Percentiles rank a stretch among this genome's conserved stretches.
These are phyloP conservation scores for Aspergillus funiculosus DNA, from an alignment of 495 filamentous ascomycete species.

Conservation along the genomic window DNA sequence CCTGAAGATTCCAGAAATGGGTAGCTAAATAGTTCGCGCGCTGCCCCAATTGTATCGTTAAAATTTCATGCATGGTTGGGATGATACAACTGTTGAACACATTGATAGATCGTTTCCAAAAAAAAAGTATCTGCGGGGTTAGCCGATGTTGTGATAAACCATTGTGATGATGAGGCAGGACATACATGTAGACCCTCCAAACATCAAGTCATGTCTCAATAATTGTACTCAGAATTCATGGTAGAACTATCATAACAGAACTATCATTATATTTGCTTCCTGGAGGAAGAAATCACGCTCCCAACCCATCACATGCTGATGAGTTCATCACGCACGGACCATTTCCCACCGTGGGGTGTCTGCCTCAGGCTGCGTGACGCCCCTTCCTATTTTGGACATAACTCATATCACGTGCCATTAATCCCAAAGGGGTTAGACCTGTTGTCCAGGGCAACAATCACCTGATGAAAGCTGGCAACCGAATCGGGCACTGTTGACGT, in stretches of 20 bases:
- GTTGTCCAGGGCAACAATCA: slow-evolving; percentile 39
- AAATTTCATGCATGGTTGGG: slow-evolving; percentile 80
- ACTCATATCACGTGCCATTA: background rate
- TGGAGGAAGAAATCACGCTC: too few species aligned
- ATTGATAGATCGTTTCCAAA: background rate
- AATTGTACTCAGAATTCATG: background rate
- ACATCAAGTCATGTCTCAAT: background rate
- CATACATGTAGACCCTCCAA: slow-evolving; percentile 4
- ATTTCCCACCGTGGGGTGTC: too few species aligned
- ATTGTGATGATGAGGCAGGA: background rate
- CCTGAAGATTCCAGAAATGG: slow-evolving; percentile 97
- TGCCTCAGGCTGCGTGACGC: background rate
- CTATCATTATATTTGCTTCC: too few species aligned
- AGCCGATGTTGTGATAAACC: background rate
- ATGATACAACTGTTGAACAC: background rate
- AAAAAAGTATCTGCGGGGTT: slow-evolving; percentile 4
- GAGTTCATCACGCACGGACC: slow-evolving; percentile 8
- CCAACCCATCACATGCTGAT: slow-evolving; percentile 1
- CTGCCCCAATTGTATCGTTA: slow-evolving; percentile 90
- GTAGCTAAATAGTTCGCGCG: slow-evolving; percentile 91
- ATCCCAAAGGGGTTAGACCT: slow-evolving; percentile 10
- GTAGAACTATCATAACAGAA: too few species aligned
- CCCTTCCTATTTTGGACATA: background rate
- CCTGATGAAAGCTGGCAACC: slow-evolving; percentile 35
- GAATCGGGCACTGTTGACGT: slow-evolving; percentile 15